Evolutionary conservation across 1,139 yeast genomes (phyloP), one percentile per base, ranked within the genome.

Genomic region (Meyerozyma guilliermondii): DNA sequence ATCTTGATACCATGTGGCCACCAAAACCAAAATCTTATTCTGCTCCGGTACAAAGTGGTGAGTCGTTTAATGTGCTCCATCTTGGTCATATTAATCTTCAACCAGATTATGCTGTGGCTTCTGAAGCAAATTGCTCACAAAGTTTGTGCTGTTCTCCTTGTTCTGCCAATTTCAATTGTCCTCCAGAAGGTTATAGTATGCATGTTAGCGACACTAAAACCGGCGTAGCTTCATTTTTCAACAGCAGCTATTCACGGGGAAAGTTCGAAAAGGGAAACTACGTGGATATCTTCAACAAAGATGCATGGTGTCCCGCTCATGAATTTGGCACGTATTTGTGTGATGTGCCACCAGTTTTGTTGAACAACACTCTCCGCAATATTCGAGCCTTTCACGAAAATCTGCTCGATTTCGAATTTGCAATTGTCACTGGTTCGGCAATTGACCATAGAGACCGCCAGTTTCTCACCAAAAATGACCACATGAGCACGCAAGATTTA

Each of bases 1-100:
- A 71, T 43, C 49, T 74, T 42, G 48, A 63, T 10, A 46, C 59
- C 24, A 60, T 74, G 60, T 75, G 80, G 78, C 46, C 52, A 1
- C 54, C 58, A 7, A 57, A 54, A 41, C 61, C 67, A 16, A 61
- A 60, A 5, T 56, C 54, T 36, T 60, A 67, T 46, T 55, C 59
- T n/a, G 51, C 58, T 9, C 63, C 66, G 2, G 52, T 48, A 18
- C 43, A 44, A 28, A 39, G 48, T 24, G 54, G 54, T 11, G 46
- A 48, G n/a, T 34, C 46, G 3, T 58, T 61, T 42, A 59, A 62
- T 46, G 66, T 63, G 2, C 51, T 64, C 40, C 68, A 64, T 46
- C 41, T 64, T 5, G 54, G 62, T 38, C 67, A 63, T 45, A 48
- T 60, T 35, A 56, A 60, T 42, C 46, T 59, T 35, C 62, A 63